These are phyloP conservation scores for Pichia sp. DNA, from an alignment of 1,139 yeast species.

Conservation along the genomic window DNA sequence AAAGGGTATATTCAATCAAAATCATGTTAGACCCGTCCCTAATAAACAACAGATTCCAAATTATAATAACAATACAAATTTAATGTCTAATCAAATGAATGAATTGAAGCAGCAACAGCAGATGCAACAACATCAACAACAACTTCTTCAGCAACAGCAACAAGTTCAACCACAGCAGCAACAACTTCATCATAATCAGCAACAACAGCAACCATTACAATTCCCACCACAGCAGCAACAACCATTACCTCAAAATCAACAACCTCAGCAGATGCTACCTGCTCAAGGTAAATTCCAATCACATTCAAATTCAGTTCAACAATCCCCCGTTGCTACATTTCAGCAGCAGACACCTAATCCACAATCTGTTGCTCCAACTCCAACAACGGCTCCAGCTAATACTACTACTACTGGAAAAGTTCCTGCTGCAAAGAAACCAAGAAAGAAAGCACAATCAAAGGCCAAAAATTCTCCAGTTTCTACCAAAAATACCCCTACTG, in stretches of 20 bases:
- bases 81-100: conserved; percentile 3
- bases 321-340: neutral
- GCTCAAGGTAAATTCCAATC: neutral
- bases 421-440: conserved; percentile 8
- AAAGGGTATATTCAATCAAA: conserved; percentile 14
- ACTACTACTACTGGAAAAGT: neutral
- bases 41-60: neutral
- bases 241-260: neutral
- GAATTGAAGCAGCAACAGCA: conserved; percentile 4
- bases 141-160: neutral
- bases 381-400: neutral
- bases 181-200: no score
- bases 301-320: neutral
- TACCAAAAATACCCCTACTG: neutral
- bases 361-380: neutral
- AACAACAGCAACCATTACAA: no score
- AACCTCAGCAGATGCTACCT: neutral
- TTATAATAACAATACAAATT: neutral
- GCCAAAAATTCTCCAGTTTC: conserved; percentile 5
- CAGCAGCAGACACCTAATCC: neutral
- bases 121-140: conserved; percentile 5
- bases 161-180: conserved; percentile 14
- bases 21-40: neutral
- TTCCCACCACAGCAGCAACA: no score
- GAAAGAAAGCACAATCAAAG: conserved; percentile 9